These are phyloP conservation scores for Stephania cephalantha DNA, from an alignment of 164 flowering plant genomes.

Conservation along the genomic window DNA sequence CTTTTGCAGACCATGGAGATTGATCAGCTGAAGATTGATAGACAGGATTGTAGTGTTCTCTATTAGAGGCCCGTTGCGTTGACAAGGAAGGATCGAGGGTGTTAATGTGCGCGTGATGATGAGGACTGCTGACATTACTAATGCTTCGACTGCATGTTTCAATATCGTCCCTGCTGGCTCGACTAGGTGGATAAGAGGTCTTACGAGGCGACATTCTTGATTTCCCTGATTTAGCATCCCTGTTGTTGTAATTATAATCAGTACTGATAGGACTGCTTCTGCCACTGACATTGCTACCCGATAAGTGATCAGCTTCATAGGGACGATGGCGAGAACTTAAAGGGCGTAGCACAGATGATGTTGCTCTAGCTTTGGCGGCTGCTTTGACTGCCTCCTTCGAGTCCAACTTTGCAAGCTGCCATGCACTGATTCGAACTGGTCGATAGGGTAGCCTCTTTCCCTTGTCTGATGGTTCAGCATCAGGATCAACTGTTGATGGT, in stretches of 20 bases:
- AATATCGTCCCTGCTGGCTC: slow-evolving; percentile 61
- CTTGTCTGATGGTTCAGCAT: slow-evolving; percentile 48
- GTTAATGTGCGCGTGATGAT: slow-evolving; percentile 15
- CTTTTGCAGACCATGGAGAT: slow-evolving; percentile 49
- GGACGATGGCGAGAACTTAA: slow-evolving; percentile 43
- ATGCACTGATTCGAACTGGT: slow-evolving; percentile 79
- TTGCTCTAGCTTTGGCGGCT: slow-evolving; percentile 88
- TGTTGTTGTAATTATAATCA: slow-evolving; percentile 29
- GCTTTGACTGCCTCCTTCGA: slow-evolving; percentile 79
- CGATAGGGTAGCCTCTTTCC: slow-evolving; percentile 53
- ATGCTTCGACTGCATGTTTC: slow-evolving; percentile 51
- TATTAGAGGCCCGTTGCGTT: slow-evolving; percentile 33
- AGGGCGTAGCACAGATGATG: slow-evolving; percentile 90
- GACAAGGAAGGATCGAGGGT: slow-evolving; percentile 31
- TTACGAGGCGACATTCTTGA: slow-evolving; percentile 42
- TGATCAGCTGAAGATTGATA: slow-evolving; percentile 56
- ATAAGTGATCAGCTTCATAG: slow-evolving; percentile 49
- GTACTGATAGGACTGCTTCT: slow-evolving; percentile 66
- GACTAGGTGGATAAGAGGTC: slow-evolving; percentile 79
- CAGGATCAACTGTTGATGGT: slow-evolving; percentile 95
- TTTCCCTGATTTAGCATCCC: slow-evolving; percentile 33
- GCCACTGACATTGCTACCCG: slow-evolving; percentile 56
- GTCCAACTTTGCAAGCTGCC: slow-evolving; percentile 92
- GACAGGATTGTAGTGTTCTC: slow-evolving; percentile 65
- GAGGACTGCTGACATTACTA: slow-evolving; percentile 73